These are phyloP conservation scores for Pseudocercospora fijiensis DNA, from an alignment of 2,329 filamentous ascomycete genomes.

Conservation along the genomic window DNA sequence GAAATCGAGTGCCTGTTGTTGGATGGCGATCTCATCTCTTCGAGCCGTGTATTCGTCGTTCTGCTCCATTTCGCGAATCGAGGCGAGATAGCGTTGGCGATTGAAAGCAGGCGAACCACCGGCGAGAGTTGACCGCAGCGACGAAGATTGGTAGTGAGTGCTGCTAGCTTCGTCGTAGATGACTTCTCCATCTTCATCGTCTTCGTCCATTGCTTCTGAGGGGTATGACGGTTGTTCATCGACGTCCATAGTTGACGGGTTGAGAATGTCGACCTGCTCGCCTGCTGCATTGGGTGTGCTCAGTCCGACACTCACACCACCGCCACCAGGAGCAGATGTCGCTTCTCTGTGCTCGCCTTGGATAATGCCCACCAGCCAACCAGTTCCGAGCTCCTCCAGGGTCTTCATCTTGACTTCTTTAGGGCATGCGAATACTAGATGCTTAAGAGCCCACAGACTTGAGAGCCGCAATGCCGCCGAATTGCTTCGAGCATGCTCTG, in stretches of 20 bases:
- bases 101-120: constrained; percentile 29
- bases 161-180: constrained; percentile 45
- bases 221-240: constrained; percentile 28
- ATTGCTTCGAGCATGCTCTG: constrained; percentile 77
- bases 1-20: constrained; percentile 87
- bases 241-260: constrained; percentile 46
- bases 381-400: constrained; percentile 71
- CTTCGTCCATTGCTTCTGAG: constrained; percentile 32
- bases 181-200: constrained; percentile 45
- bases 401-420: constrained; percentile 73
- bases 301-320: constrained; percentile 45
- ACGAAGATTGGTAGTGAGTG: constrained; percentile 40
- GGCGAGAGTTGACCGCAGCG: constrained; percentile 38
- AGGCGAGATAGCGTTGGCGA: constrained; percentile 33
- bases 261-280: constrained; percentile 60
- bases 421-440: constrained; percentile 72
- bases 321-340: constrained; percentile 43
- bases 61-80: constrained; percentile 52
- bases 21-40: constrained; percentile 79
- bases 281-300: constrained; percentile 58
- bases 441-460: constrained; percentile 90
- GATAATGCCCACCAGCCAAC: constrained; percentile 79
- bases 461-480: constrained; percentile 79
- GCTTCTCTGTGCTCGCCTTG: constrained; percentile 53
- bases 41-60: constrained; percentile 63